These are phyloP conservation scores for Quercus berberidifolia DNA, from an alignment of 306 rosid species.

Conservation along the genomic window DNA sequence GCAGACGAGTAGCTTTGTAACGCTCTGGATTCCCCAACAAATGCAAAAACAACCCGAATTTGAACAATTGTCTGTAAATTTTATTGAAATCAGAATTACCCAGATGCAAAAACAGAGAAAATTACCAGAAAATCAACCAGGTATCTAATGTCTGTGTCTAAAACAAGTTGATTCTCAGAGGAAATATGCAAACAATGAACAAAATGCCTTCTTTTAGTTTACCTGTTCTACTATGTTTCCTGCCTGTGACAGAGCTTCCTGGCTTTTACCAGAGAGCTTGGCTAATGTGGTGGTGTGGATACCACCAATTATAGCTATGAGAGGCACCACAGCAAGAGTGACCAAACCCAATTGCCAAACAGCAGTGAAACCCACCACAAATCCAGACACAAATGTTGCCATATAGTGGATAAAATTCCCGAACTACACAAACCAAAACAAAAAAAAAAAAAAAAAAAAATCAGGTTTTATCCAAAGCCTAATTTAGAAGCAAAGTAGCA, in stretches of 20 bases:
- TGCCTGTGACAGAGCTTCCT: constrained; percentile 86
- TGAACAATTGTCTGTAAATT: constrained; percentile 76
- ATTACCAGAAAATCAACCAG: neutral
- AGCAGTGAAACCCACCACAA: constrained; percentile 93
- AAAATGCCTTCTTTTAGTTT: neutral
- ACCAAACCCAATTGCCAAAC: constrained; percentile 97
- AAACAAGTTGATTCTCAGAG: neutral
- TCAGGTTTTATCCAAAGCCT: constrained; percentile 3
- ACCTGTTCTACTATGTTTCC: constrained; percentile 97
- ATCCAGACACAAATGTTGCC: constrained; percentile 98
- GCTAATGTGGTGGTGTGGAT: constrained; percentile 79
- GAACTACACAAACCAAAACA: constrained; percentile 59
- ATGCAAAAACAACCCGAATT: constrained; percentile 82
- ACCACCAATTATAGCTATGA: constrained; percentile 89
- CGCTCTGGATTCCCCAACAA: constrained; percentile 79
- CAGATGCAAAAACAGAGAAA: constrained; percentile 17
- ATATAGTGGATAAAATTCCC: constrained; percentile 95
- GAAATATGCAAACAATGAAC: neutral
- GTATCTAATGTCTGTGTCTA: neutral
- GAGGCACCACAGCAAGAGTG: constrained; percentile 92
- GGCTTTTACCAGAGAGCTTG: constrained; percentile 85
- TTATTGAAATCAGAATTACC: constrained; percentile 22
- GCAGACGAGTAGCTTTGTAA: constrained; percentile 69
- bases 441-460: constrained; percentile 2
- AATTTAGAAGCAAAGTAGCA: neutral